These are phyloP conservation scores for Psophocarpus tetragonolobus DNA, from an alignment of 306 rosid species.

Conservation along the genomic window DNA sequence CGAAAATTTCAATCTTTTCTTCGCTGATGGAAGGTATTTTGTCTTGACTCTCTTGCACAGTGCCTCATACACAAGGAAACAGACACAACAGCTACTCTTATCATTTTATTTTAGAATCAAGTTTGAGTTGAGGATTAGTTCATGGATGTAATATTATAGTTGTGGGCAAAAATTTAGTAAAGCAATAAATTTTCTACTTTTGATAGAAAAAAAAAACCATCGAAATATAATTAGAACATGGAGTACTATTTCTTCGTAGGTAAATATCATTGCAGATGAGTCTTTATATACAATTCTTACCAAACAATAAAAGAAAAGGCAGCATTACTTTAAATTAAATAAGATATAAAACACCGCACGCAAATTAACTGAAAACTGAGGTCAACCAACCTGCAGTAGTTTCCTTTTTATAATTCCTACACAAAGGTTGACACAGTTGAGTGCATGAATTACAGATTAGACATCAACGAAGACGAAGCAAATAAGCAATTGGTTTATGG, in stretches of 20 bases:
- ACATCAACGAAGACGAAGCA: background rate
- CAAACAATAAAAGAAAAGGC: background rate
- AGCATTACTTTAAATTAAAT: background rate
- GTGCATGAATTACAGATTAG: background rate
- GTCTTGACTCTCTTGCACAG: slow-evolving; percentile 30
- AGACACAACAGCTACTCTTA: background rate
- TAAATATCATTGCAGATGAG: background rate
- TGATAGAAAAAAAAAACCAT: background rate
- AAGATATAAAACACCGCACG: background rate
- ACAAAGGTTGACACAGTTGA: background rate
- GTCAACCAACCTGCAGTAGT: slow-evolving; percentile 23
- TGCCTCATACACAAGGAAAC: background rate
- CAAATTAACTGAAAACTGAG: slow-evolving; percentile 22
- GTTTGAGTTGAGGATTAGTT: background rate
- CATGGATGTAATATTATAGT: background rate
- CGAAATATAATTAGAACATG: background rate
- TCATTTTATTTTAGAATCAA: background rate
- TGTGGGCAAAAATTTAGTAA: background rate
- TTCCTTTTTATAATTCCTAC: background rate
- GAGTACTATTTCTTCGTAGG: background rate
- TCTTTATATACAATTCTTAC: background rate
- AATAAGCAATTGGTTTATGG: background rate
- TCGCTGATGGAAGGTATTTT: slow-evolving; percentile 14
- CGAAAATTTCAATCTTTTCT: background rate
- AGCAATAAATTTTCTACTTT: background rate